Conservation (phyloP, 179 eudicot genomes). For the Carnegiea gigantea region DNA sequence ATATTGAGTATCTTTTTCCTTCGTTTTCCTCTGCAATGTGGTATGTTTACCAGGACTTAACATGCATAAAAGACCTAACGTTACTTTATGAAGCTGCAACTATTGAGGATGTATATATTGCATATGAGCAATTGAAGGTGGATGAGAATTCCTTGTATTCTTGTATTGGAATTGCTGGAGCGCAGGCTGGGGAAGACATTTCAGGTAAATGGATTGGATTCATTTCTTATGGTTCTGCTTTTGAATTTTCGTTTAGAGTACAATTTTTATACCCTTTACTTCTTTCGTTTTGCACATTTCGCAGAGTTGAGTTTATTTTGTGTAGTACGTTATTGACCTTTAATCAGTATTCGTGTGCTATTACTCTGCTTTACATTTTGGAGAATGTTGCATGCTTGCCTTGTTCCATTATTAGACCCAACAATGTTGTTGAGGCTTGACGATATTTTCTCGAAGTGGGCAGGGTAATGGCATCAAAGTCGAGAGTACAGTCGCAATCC, state of each 20-base stretch:
- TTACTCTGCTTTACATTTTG: neutral
- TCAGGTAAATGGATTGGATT: slow-evolving; percentile 46
- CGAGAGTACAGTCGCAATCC: neutral
- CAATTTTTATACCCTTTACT: neutral
- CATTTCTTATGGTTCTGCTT: neutral
- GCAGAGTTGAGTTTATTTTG: neutral
- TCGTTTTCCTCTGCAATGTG: slow-evolving; percentile 9
- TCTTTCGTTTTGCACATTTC: neutral
- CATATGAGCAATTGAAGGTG: slow-evolving; percentile 83
- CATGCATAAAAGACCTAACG: slow-evolving; percentile 85
- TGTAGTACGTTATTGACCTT: neutral
- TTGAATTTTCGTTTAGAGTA: neutral
- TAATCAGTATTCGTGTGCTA: neutral
- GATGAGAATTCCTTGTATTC: slow-evolving; percentile 81
- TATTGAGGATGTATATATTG: slow-evolving; percentile 71
- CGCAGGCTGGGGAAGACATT: slow-evolving; percentile 68
- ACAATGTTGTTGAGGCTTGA: neutral
- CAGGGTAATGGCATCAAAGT: neutral
- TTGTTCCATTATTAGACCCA: neutral
- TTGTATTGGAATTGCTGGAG: slow-evolving; percentile 95
- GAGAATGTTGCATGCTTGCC: neutral
- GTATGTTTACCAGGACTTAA: slow-evolving; percentile 56
- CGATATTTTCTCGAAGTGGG: neutral
- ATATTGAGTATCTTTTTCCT: neutral
- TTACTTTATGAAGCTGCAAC: slow-evolving; percentile 78